Evolutionary conservation across 2,329 filamentous ascomycete genomes (phyloP), one percentile per base, ranked within the genome.

Genomic region (Metarhizium album): DNA sequence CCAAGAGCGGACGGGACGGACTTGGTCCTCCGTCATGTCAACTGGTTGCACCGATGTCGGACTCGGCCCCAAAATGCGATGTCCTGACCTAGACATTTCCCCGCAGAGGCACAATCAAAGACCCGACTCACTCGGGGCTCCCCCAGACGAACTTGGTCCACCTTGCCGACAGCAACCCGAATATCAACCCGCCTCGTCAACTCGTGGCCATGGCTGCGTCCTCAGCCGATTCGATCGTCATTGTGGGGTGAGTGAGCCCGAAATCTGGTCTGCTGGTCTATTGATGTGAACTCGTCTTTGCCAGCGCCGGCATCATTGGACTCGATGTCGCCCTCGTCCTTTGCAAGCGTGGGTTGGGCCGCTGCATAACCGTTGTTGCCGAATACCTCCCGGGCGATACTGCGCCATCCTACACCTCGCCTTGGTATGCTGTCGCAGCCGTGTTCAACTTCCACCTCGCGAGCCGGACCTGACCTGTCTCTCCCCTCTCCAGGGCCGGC

Each of bases 381-480:
- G 67, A 72, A 50, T 60, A 71, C 48, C 58, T 71, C 1, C 70
- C 70, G 0, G 69, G 69, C 6, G 70, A 73, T 49, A 67, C 64
- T 0, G 60, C 63, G 0, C 52, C 61, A 1, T 55, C 60, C 23
- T 73, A 72, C 54, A 71, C 69, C 1, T 72, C 70, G 5, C 69
- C 70, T 47, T 71, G 69, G 69, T 68, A 53, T 22, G 46, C 7
- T 6, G 9, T 22, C 20, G 50, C 53, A n/a, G 5, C n/a, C n/a
- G n/a, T n/a, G n/a, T n/a, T n/a, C n/a, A n/a, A n/a, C n/a, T n/a
- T n/a, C n/a, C n/a, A n/a, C n/a, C n/a, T n/a, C n/a, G n/a, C n/a
- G n/a, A n/a, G n/a, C n/a, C n/a, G n/a, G n/a, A n/a, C 4, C 8
- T 45, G 45, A 29, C 27, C 27, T 29, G 27, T 29, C 27, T 18